Percentiles rank a stretch among this genome's conserved stretches.
These are phyloP conservation scores for Bisporella sp. DNA, from an alignment of 2,329 filamentous ascomycete genomes.

Conservation along the genomic window DNA sequence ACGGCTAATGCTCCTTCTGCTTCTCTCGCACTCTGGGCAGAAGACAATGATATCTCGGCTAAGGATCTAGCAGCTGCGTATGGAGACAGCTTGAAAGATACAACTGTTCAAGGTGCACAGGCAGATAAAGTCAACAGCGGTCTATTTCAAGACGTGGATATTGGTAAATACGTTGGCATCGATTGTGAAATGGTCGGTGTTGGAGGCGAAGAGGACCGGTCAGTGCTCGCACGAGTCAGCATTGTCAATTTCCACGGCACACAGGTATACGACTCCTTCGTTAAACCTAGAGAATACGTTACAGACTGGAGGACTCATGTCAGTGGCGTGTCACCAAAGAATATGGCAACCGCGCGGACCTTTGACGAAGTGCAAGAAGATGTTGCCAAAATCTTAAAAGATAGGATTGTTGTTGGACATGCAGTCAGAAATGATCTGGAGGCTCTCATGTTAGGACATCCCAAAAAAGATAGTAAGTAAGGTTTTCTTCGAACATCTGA, in stretches of 20 bases:
- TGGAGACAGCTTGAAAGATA: constrained; percentile 43
- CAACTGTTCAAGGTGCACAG: constrained; percentile 37
- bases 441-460: constrained; percentile 72
- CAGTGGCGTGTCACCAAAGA: constrained; percentile 70
- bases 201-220: constrained; percentile 60
- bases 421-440: constrained; percentile 72
- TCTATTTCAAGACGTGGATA: constrained; percentile 51
- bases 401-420: constrained; percentile 74
- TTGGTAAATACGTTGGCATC: constrained; percentile 86
- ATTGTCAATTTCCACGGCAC: constrained; percentile 90
- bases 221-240: constrained; percentile 78
- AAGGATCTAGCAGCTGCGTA: constrained; percentile 57
- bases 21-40: constrained; percentile 52
- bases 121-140: constrained; percentile 57
- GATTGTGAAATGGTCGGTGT: constrained; percentile 99
- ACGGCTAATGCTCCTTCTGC: constrained; percentile 38
- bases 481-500: too few relatives aligned
- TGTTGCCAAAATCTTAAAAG: constrained; percentile 61
- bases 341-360: constrained; percentile 61
- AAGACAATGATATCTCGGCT: constrained; percentile 53
- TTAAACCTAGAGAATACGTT: constrained; percentile 68
- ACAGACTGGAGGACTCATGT: constrained; percentile 87
- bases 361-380: constrained; percentile 74
- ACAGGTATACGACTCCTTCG: constrained; percentile 91
- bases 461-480: constrained; percentile 51